Evolutionary conservation across 495 filamentous ascomycete species (phyloP), one percentile per base, ranked within the genome.

Genomic region (Aspergillus nanangensis): DNA sequence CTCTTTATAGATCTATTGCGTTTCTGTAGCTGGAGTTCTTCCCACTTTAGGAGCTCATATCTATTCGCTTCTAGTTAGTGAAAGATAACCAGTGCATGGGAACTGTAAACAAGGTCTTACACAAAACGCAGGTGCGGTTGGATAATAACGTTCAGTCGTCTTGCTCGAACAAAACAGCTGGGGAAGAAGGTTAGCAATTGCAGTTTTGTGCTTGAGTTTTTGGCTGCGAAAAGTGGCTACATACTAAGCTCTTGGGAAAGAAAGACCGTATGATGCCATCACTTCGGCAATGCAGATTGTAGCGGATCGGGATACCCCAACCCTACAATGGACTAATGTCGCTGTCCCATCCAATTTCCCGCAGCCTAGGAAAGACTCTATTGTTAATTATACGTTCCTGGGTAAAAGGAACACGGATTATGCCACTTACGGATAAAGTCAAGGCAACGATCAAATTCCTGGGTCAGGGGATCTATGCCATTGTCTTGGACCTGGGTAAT

Each of bases 201-300:
- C 14, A 7, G 8, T 15, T 14, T 19, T 24, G n/a, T n/a, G n/a
- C n/a, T n/a, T n/a, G n/a, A n/a, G n/a, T n/a, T n/a, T n/a, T n/a
- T n/a, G n/a, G n/a, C n/a, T n/a, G n/a, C n/a, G n/a, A n/a, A n/a
- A n/a, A n/a, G n/a, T n/a, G n/a, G n/a, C n/a, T n/a, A 77, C 80
- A 58, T 65, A 83, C 79, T 98, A 98, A 37, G 93, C 93, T 36
- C 88, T 77, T 13, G 93, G 89, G 58, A 96, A 95, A 3, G 89
- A 93, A 38, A 96, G 69, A 21, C 79, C 72, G 22, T 85, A 60
- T 5, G 82, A 72, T 10, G 83, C 78, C 93, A 98, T 98, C 17
- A 97, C 92, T 66, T 96, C 91, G 24, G 93, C 93, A 57, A 98
- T 97, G 68, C 93, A 97, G 60, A 98, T 96, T 7, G 93, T 98